phyloP scores from a whole-genome alignment of 1,139 yeast genomes.

The Zygotorulaspora mrakii region DNA sequence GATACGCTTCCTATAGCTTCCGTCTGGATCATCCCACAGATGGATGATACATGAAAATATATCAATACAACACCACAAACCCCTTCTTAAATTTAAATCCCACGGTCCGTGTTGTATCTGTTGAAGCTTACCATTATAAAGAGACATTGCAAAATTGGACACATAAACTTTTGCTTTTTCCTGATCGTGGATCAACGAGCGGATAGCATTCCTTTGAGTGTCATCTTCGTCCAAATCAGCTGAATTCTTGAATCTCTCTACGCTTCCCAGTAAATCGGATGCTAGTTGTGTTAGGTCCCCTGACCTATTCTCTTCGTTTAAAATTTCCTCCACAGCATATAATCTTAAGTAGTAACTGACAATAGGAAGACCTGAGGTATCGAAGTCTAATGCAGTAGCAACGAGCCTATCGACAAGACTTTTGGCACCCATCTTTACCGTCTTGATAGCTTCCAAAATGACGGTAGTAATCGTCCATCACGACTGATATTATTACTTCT shows the following conservation, averaged over 20 bases:
- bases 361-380: constrained; percentile 24
- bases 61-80: constrained; percentile 36
- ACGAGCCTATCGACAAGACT: constrained; percentile 17
- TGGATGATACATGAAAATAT: constrained; percentile 27
- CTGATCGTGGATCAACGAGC: constrained; percentile 26
- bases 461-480: constrained; percentile 3
- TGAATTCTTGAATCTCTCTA: constrained; percentile 28
- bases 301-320: constrained; percentile 21
- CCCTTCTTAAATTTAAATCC: constrained; percentile 25
- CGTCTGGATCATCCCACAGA: constrained; percentile 26
- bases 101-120: constrained; percentile 26
- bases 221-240: constrained; percentile 16
- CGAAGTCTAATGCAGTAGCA: constrained; percentile 28
- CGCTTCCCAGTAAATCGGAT: constrained; percentile 25
- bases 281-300: constrained; percentile 27
- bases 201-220: constrained; percentile 15
- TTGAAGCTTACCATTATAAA: constrained; percentile 31
- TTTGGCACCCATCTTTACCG: constrained; percentile 7
- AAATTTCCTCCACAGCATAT: constrained; percentile 30
- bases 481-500: neutral
- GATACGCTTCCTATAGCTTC: constrained; percentile 23
- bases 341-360: constrained; percentile 33
- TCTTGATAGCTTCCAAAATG: neutral
- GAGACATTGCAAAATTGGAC: constrained; percentile 30
- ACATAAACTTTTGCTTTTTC: constrained; percentile 30